Evolutionary conservation across 176 grass and related monocot genomes (phyloP), one percentile per base, ranked within the genome.

Genomic region (Bonia amplexicaulis): DNA sequence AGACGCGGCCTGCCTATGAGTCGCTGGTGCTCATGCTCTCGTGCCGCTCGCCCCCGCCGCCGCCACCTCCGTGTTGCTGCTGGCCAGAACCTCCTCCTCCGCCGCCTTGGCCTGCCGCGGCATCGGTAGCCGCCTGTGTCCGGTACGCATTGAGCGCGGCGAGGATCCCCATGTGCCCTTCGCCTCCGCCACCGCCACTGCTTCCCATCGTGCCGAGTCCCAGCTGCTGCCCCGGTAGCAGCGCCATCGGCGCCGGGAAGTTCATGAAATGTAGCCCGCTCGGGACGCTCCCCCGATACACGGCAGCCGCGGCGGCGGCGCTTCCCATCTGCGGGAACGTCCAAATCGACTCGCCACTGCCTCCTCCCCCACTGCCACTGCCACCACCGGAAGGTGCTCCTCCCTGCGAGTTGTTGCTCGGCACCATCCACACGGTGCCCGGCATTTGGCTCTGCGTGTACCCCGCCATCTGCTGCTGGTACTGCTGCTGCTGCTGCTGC

Each of bases 241-340:
- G 81, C 1, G 96, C 89, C 96, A 98, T 90, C 52, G 93, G 96
- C 20, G 93, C 74, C 1, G 93, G 93, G 39, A 99, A 94, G 86
- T 99, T 99, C 96, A 96, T 99, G 90, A 99, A 99, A 90, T 99
- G 96, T 79, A 99, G 77, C 44, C 97, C 97, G 49, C 93, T 78
- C 3, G 93, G 84, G 59, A 95, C 84, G 85, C 85, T 90, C 1
- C 93, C 96, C 6, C 96, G 87, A 74, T 94, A 93, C 84, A 96
- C 90, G 11, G 97, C 88, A 2, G 89, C 71, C 42, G 76, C 49
- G 6, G 93, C 87, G 2, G 84, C 51, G 41, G 80, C 62, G 45
- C 81, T 84, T 48, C 90, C 79, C 87, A 93, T 79, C 84, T 92
- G 89, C 9, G 95, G 95, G 85, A 98, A 93, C 31, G 93, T 88